Percentiles rank a stretch among this genome's conserved stretches.
These are phyloP conservation scores for Desmodesmus armatus DNA, from an alignment of 139 green algal species.

Conservation along the genomic window DNA sequence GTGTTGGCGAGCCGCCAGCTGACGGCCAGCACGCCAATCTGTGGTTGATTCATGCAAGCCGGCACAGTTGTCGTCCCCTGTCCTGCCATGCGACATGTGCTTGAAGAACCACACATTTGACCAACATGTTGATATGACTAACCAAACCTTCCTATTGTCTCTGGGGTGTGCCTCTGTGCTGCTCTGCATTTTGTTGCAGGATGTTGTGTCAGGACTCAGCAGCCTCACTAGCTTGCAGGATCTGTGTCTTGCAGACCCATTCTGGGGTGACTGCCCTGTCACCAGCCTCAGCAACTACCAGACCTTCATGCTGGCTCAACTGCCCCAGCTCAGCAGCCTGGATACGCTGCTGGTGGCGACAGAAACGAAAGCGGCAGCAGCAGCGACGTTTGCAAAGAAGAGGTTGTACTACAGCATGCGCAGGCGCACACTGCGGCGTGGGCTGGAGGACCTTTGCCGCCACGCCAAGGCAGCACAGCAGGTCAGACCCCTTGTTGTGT, in stretches of 20 bases:
- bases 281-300: slow-evolving; percentile 83
- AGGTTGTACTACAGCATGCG: slow-evolving; percentile 94
- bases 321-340: slow-evolving; percentile 66
- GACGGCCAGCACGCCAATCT: no score
- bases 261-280: slow-evolving; percentile 79
- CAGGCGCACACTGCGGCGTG: slow-evolving; percentile 75
- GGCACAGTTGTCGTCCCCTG: no score
- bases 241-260: slow-evolving; percentile 83
- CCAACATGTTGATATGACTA: no score
- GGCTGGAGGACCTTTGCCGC: slow-evolving; percentile 43
- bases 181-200: slow-evolving; percentile 47
- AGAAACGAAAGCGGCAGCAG: slow-evolving; percentile 77
- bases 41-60: no score
- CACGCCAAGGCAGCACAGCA: slow-evolving; percentile 11
- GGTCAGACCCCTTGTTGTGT: no score
- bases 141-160: not conserved
- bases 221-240: slow-evolving; percentile 65
- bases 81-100: no score
- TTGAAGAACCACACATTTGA: no score
- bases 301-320: slow-evolving; percentile 58
- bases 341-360: slow-evolving; percentile 76
- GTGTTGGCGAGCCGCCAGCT: not conserved
- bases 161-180: not conserved
- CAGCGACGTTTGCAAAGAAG: slow-evolving; percentile 86
- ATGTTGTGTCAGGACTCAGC: slow-evolving; percentile 64